Evolutionary conservation across 768 basidiomycete genomes (phyloP).

Genomic region (Mycena epipterygia): DNA sequence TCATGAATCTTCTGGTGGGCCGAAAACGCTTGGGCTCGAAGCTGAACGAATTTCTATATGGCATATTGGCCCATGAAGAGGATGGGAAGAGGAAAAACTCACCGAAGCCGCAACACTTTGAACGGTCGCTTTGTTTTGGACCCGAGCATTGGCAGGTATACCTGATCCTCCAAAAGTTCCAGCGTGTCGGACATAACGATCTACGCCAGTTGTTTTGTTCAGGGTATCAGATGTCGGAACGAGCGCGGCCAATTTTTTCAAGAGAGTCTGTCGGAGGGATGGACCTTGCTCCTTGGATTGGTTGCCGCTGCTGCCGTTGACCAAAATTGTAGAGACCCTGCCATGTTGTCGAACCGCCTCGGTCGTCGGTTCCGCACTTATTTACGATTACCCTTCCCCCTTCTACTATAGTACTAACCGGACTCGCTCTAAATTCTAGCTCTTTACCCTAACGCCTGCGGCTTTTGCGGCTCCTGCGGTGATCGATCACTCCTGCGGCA

Average conservation of each 20-base stretch:
- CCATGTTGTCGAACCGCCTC: too few species aligned
- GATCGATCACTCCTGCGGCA: too few species aligned
- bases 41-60: not conserved
- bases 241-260: conserved; percentile 4
- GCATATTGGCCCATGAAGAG: too few species aligned
- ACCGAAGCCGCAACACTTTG: not conserved
- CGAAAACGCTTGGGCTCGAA: not conserved
- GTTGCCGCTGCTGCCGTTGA: not conserved
- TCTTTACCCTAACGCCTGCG: too few species aligned
- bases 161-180: not conserved
- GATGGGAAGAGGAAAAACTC: not conserved
- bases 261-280: conserved; percentile 5
- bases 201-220: conserved; percentile 18
- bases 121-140: not conserved
- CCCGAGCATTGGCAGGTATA: not conserved
- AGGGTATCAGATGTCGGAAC: not conserved
- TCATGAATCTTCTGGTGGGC: not conserved
- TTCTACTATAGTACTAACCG: too few species aligned
- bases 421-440: too few species aligned
- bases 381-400: too few species aligned
- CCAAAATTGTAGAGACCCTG: conserved; percentile 24
- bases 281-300: not conserved
- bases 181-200: too few species aligned
- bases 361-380: conserved; percentile 11
- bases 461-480: too few species aligned